A percentile compares a stretch with the other conserved stretches of the same genome.
phyloP scores from a whole-genome alignment of 208 protist species.

The Lotmaria passim region DNA sequence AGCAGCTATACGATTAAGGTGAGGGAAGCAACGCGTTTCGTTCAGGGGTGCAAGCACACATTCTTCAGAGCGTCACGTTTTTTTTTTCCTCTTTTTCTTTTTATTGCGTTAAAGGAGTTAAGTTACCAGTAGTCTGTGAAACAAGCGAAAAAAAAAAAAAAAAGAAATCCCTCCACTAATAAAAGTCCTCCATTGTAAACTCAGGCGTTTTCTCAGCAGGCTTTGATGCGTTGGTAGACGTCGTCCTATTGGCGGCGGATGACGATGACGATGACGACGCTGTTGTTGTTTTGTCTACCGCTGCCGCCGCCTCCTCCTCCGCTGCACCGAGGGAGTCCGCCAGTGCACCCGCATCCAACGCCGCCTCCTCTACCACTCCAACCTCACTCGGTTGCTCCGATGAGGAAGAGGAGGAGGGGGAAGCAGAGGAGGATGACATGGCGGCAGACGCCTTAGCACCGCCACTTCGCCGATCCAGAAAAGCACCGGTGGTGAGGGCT shows the following conservation, averaged over 20 bases:
- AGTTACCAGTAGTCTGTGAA: too few species aligned
- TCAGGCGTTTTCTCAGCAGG: constrained; percentile 15
- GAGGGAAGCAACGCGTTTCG: too few species aligned
- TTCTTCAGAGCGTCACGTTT: too few species aligned
- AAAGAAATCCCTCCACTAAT: constrained; percentile 23
- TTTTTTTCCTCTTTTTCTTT: too few species aligned
- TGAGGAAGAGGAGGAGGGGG: neutral
- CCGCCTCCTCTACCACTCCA: neutral
- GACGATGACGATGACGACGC: neutral
- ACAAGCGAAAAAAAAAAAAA: neutral
- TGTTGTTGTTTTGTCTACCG: neutral
- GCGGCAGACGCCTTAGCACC: neutral
- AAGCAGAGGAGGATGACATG: neutral
- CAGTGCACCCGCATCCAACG: constrained; percentile 11
- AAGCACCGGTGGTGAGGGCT: constrained; percentile 15
- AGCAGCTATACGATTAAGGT: too few species aligned
- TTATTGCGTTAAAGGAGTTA: too few species aligned
- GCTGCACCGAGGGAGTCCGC: constrained; percentile 8
- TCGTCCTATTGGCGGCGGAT: too few species aligned
- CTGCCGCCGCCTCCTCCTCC: neutral
- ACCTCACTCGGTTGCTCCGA: neutral
- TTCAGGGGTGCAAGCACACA: too few species aligned
- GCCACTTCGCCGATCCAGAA: neutral
- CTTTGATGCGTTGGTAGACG: neutral
- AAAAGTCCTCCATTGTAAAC: constrained; percentile 75